Evolutionary conservation across 2,329 filamentous ascomycete genomes (phyloP).

Genomic region (Colletotrichum eremochloae): DNA sequence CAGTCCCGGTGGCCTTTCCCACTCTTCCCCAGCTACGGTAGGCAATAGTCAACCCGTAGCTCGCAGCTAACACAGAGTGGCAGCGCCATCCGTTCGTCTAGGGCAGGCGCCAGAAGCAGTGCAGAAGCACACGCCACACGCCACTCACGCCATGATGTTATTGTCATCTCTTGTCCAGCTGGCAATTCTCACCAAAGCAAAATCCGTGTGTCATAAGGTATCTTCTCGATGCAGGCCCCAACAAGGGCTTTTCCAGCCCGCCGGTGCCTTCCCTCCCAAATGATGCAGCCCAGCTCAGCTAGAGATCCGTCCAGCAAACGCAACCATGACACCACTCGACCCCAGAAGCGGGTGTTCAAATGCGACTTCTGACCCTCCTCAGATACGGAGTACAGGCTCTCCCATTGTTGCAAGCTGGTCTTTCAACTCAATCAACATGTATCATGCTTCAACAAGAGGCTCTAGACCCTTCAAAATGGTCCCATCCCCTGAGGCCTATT

Average conservation of each 20-base stretch:
- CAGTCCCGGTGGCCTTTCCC: no score
- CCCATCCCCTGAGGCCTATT: slow-evolving; percentile 1
- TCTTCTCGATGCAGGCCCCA: slow-evolving; percentile 2
- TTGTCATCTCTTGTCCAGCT: not conserved
- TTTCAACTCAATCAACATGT: not conserved
- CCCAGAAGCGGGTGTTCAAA: slow-evolving; percentile 25
- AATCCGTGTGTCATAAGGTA: not conserved
- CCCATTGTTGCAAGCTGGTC: slow-evolving; percentile 9
- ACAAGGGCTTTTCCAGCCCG: slow-evolving; percentile 7
- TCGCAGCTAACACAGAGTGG: slow-evolving; percentile 6
- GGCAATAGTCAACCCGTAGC: not conserved
- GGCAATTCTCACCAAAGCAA: not conserved
- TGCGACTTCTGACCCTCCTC: slow-evolving; percentile 19
- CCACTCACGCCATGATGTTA: slow-evolving; percentile 16
- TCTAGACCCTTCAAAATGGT: slow-evolving; percentile 23
- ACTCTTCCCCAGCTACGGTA: not conserved
- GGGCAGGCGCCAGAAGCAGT: slow-evolving; percentile 14
- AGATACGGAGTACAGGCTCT: slow-evolving; percentile 9
- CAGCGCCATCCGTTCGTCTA: not conserved
- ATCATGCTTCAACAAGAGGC: not conserved
- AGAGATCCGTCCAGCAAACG: slow-evolving; percentile 16
- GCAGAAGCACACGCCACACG: slow-evolving; percentile 27
- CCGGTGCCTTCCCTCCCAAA: not conserved
- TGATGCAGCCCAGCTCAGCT: slow-evolving; percentile 14
- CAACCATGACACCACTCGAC: slow-evolving; percentile 33